These are phyloP conservation scores for Leptosphaerulina australis DNA, from an alignment of 2,329 filamentous ascomycete species.

Conservation along the genomic window DNA sequence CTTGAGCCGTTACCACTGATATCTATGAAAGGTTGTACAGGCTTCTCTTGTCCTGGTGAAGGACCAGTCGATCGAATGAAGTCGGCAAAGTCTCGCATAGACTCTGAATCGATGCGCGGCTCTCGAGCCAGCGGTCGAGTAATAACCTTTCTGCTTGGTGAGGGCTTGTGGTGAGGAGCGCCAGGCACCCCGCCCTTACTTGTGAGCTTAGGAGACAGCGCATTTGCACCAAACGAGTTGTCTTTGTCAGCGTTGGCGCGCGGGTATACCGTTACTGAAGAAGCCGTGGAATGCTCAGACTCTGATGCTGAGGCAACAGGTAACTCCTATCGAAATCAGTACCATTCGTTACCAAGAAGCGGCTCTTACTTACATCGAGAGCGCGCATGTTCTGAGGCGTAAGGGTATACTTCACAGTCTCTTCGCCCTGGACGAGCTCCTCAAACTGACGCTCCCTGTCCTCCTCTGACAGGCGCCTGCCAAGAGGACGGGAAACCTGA, in stretches of 20 bases:
- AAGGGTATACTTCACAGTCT: constrained; percentile 58
- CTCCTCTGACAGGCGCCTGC: constrained; percentile 47
- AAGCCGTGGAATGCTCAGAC: constrained; percentile 21
- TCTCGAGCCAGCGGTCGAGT: constrained; percentile 66
- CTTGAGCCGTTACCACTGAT: constrained; percentile 28
- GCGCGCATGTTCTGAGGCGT: constrained; percentile 56
- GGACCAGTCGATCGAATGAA: constrained; percentile 87
- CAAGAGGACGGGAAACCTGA: constrained; percentile 36
- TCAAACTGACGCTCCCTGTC: constrained; percentile 55
- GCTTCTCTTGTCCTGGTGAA: constrained; percentile 38
- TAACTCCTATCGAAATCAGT: constrained; percentile 30
- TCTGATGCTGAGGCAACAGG: constrained; percentile 30
- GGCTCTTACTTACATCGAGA: constrained; percentile 47
- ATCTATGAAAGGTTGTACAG: constrained; percentile 44
- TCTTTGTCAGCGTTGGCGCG: constrained; percentile 39
- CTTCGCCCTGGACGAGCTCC: constrained; percentile 53
- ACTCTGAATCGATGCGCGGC: constrained; percentile 71
- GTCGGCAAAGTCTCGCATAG: constrained; percentile 81
- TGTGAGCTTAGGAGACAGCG: constrained; percentile 31
- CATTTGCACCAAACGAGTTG: constrained; percentile 37
- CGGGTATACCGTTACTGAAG: constrained; percentile 42
- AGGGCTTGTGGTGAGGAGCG: constrained; percentile 27
- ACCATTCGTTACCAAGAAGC: background rate
- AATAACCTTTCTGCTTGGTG: constrained; percentile 34
- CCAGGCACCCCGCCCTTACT: constrained; percentile 32